Percentiles rank a stretch among this genome's conserved stretches.
Evolutionary conservation across 257 asterid species (phyloP).

Genomic region (Echium plantagineum): DNA sequence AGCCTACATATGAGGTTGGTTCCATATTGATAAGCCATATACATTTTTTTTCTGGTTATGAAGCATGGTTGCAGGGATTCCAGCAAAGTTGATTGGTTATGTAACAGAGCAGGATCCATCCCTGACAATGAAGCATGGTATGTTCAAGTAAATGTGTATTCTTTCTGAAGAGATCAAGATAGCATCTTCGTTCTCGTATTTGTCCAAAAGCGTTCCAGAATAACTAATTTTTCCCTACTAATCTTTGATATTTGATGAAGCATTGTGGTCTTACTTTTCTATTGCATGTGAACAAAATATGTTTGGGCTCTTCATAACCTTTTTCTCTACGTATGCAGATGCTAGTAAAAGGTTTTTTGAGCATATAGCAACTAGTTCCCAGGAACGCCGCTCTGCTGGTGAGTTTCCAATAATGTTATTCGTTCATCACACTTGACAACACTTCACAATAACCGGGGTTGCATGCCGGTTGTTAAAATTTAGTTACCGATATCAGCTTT

Average conservation of each 20-base stretch:
- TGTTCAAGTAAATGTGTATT: not conserved
- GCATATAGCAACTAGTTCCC: conserved; percentile 19
- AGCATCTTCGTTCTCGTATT: not conserved
- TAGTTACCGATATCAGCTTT: too few species aligned
- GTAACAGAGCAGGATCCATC: conserved; percentile 40
- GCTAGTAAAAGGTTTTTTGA: conserved; percentile 33
- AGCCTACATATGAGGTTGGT: not conserved
- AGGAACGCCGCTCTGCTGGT: conserved; percentile 25
- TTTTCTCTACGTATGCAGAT: conserved; percentile 17
- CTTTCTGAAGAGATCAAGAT: not conserved
- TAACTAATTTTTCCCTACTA: too few species aligned
- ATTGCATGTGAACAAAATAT: not conserved
- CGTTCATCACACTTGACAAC: not conserved
- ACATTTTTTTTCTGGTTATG: conserved; percentile 10
- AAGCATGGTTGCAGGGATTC: conserved; percentile 43
- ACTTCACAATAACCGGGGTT: too few species aligned
- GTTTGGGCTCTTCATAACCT: not conserved
- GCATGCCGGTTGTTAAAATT: too few species aligned
- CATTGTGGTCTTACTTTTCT: too few species aligned
- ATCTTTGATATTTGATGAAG: too few species aligned
- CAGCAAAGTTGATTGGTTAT: conserved; percentile 37
- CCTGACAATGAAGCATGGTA: conserved; percentile 40
- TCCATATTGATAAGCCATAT: not conserved
- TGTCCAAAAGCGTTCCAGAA: too few species aligned
- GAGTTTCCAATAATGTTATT: conserved; percentile 10